Conservation (phyloP, 106 monocot genomes). For the Dendrobium catenatum region DNA sequence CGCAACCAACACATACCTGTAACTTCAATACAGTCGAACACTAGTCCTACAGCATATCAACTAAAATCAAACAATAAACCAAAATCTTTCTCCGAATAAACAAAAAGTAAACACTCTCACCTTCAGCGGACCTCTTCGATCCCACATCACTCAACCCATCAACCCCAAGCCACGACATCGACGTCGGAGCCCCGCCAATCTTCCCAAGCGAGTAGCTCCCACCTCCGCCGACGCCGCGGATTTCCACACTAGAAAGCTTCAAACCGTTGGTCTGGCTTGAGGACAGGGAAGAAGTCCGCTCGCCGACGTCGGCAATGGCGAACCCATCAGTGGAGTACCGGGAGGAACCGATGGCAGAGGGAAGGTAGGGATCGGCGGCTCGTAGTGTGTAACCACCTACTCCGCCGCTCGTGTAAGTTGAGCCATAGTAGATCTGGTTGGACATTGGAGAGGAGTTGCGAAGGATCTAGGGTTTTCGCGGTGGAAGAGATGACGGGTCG, state of each 20-base stretch:
- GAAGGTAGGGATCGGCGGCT: conserved; percentile 11
- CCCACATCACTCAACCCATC: conserved; percentile 8
- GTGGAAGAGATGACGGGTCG: background rate
- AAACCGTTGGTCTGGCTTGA: conserved; percentile 6
- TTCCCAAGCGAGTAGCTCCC: background rate
- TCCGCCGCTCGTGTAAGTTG: background rate
- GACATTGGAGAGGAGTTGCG: conserved; percentile 7
- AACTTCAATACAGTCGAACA: background rate
- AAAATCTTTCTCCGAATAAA: background rate
- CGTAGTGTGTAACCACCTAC: background rate
- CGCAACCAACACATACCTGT: background rate
- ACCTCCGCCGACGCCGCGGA: background rate
- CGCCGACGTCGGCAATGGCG: conserved; percentile 6
- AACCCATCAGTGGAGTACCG: background rate
- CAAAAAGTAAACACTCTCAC: conserved; percentile 6
- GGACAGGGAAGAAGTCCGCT: conserved; percentile 8
- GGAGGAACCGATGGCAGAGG: conserved; percentile 1
- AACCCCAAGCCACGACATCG: conserved; percentile 6
- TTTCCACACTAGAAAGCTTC: conserved; percentile 1
- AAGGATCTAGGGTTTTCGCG: conserved; percentile 6
- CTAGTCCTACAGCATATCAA: background rate
- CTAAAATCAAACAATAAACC: background rate
- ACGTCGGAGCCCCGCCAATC: background rate
- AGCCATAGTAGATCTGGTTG: conserved; percentile 18
- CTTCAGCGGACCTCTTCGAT: conserved; percentile 20